Conservation (phyloP, 2,329 filamentous ascomycete species). For the Hymenoscyphus linearis region DNA sequence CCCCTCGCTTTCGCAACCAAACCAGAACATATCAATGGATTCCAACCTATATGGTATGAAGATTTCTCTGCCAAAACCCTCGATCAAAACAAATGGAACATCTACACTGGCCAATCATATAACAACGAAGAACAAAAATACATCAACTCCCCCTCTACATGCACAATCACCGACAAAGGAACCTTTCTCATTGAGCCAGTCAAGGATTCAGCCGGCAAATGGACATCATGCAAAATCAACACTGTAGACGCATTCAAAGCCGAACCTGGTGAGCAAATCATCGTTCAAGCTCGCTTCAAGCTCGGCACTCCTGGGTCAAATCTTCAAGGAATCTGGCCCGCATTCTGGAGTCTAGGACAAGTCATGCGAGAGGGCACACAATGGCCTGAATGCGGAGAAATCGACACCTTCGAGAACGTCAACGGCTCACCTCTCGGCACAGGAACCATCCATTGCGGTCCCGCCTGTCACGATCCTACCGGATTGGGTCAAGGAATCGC, state of each 20-base stretch:
- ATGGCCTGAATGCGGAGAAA: slow-evolving; percentile 24
- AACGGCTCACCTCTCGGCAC: slow-evolving; percentile 14
- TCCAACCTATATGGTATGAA: slow-evolving; percentile 20
- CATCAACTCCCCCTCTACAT: slow-evolving; percentile 13
- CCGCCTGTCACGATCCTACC: slow-evolving; percentile 14
- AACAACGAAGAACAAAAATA: slow-evolving; percentile 24
- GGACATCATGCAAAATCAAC: slow-evolving; percentile 25
- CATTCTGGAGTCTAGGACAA: slow-evolving; percentile 22
- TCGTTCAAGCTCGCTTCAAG: slow-evolving; percentile 20
- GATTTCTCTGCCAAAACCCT: slow-evolving; percentile 13
- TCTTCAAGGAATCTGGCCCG: slow-evolving; percentile 25
- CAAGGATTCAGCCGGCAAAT: slow-evolving; percentile 9
- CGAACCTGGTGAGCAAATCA: slow-evolving; percentile 15
- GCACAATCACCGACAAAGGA: slow-evolving; percentile 10
- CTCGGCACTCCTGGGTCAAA: slow-evolving; percentile 13
- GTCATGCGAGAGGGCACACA: slow-evolving; percentile 12
- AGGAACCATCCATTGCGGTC: slow-evolving; percentile 21
- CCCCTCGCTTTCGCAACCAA: slow-evolving; percentile 8
- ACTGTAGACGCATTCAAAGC: slow-evolving; percentile 12
- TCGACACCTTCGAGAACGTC: slow-evolving; percentile 25
- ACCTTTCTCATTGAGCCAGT: slow-evolving; percentile 20
- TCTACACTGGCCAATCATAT: slow-evolving; percentile 12
- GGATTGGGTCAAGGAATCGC: slow-evolving; percentile 10
- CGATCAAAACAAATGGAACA: slow-evolving; percentile 17
- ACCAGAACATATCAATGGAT: slow-evolving; percentile 13